Conservation (phyloP, 331 rosid genomes). For the Quercus lobata region DNA sequence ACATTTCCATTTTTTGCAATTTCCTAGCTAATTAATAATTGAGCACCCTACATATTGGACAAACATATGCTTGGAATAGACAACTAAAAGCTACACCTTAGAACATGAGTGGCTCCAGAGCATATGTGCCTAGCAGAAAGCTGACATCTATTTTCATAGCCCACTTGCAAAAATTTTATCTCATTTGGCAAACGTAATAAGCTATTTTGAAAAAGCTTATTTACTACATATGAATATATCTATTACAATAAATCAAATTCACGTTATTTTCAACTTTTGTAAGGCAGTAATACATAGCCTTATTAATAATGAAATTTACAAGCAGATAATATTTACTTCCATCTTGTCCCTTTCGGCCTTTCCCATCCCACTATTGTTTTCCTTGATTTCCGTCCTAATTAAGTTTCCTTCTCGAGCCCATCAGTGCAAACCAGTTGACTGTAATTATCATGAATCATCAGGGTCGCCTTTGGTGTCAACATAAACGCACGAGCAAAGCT, state of each 20-base stretch:
- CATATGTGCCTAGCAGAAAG: neutral
- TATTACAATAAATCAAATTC: neutral
- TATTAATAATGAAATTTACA: neutral
- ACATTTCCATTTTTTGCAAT: neutral
- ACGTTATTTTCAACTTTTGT: neutral
- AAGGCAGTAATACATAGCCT: neutral
- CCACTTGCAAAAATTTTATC: neutral
- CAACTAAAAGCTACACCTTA: neutral
- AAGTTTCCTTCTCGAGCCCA: neutral
- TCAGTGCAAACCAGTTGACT: neutral
- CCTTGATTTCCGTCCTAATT: neutral
- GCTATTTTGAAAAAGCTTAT: no score
- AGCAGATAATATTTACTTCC: neutral
- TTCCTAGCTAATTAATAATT: neutral
- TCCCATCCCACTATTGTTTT: neutral
- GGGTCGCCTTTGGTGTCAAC: constrained; percentile 40
- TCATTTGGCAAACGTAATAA: no score
- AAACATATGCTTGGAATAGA: neutral
- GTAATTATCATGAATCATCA: constrained; percentile 3
- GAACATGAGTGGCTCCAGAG: no score
- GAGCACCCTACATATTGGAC: neutral
- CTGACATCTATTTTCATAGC: neutral
- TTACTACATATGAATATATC: no score
- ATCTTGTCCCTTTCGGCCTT: neutral
- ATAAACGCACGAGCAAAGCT: constrained; percentile 42